Percentiles rank a stretch among this genome's conserved stretches.
These are phyloP conservation scores for Parsonsia alboflavescens DNA, from an alignment of 257 asterid species.

Conservation along the genomic window DNA sequence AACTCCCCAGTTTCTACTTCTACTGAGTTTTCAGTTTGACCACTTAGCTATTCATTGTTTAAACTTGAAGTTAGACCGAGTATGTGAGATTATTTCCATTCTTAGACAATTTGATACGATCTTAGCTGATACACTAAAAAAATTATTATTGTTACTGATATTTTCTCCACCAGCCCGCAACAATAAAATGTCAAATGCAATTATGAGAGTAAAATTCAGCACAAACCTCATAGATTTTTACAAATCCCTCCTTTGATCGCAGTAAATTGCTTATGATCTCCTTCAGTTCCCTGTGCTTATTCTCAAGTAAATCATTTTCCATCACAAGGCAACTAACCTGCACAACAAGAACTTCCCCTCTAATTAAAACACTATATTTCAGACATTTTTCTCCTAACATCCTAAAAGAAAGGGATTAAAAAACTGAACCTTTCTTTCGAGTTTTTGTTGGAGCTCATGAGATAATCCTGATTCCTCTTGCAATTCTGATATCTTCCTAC, in stretches of 20 bases:
- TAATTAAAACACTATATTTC: neutral
- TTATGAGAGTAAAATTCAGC: neutral
- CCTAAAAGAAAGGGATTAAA: too few species aligned
- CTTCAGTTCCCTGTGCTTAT: constrained; percentile 33
- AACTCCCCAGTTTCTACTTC: neutral
- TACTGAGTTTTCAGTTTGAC: neutral
- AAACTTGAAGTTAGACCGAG: neutral
- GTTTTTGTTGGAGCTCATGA: constrained; percentile 28
- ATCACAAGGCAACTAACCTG: constrained; percentile 32
- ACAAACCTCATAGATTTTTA: constrained; percentile 40
- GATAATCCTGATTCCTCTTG: constrained; percentile 28
- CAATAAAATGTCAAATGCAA: neutral
- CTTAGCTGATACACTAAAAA: neutral
- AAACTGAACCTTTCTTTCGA: constrained; percentile 35
- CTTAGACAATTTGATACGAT: neutral
- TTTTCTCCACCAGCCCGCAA: neutral
- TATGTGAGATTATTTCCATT: neutral
- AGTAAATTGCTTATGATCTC: constrained; percentile 30
- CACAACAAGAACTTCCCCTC: neutral
- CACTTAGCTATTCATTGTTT: neutral
- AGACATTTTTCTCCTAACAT: neutral
- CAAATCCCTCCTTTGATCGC: constrained; percentile 34
- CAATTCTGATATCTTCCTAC: constrained; percentile 18
- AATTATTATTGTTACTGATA: neutral
- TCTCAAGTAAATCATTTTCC: constrained; percentile 38